Base-by-base conservation (phyloP, 106 monocot genomes). In the Dendrobium catenatum region DNA sequence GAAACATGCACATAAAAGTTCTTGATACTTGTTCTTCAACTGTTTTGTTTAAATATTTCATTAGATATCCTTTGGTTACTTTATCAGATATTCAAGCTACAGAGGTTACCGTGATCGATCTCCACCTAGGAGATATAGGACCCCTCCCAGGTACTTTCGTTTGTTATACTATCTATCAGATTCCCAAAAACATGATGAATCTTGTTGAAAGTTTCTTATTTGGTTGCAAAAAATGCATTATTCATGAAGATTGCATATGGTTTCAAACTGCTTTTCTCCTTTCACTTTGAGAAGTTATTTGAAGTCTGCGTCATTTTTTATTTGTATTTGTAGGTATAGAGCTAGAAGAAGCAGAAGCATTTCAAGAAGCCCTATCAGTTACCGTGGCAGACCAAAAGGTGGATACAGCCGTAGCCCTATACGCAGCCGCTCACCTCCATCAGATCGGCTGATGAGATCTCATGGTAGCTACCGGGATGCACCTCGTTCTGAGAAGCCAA, bases 91-190 rank as follows among this genome's bases (percentile, higher is more conserved):
- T 79, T 73, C 87, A 46, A 85, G 86, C 56, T 95, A 95, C 75
- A 92, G 94, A 84, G 82, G 88, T 82, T 95, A 89, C 59, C 87
- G 80, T 77, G 90, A 93, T 6, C 86, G 91, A 4, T 89, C 93
- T 1, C 94, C 98, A 9, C 89, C 86, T 9, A 88, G 94, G 42
- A 93, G 94, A 1, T 91, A 95, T 73, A 87, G 94, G 66, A 89
- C 89, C 80, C 89, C 97, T 42, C 92, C 85, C 73, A 91, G 91
- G 92, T 92, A 86, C 51, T 15, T 10, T 15, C 13, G 51, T 0
- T 1, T 48, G 7, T 48, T 48, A 9, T 51, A 51, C 51, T 51
- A 13, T 15, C 10, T 16, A 51, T 51, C 51, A 9, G 13, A 3
- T 3, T 51, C 13, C 51, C 13, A 11, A 3, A 51, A 51, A 2